phyloP scores from a whole-genome alignment of 345 rosid species.

The Populus alba region DNA sequence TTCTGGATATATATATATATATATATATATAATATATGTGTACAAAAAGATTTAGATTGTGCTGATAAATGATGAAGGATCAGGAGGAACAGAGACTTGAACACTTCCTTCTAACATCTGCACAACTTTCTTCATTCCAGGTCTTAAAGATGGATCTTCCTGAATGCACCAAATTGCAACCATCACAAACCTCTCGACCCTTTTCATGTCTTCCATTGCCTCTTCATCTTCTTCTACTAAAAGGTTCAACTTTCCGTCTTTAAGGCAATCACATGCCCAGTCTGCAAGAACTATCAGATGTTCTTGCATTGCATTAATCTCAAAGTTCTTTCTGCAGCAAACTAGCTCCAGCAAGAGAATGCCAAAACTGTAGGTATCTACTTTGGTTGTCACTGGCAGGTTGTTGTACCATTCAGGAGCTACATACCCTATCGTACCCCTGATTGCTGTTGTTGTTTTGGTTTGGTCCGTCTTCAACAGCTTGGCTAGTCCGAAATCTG shows the following conservation, averaged over 20 bases:
- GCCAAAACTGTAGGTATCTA: slow-evolving; percentile 39
- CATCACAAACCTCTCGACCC: slow-evolving; percentile 5
- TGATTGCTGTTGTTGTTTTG: slow-evolving; percentile 23
- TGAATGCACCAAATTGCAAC: slow-evolving; percentile 16
- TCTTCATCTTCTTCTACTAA: slow-evolving; percentile 22
- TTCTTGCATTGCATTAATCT: not conserved
- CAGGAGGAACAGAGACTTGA: slow-evolving; percentile 24
- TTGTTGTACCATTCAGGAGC: slow-evolving; percentile 47
- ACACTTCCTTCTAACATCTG: slow-evolving; percentile 26
- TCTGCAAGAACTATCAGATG: slow-evolving; percentile 6
- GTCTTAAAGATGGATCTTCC: not conserved
- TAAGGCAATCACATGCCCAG: slow-evolving; percentile 17
- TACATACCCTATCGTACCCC: slow-evolving; percentile 42
- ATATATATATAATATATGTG: no score
- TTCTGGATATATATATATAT: no score
- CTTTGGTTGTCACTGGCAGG: slow-evolving; percentile 42
- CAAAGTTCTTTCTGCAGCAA: slow-evolving; percentile 1
- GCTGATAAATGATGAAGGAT: slow-evolving; percentile 16
- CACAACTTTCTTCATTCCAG: slow-evolving; percentile 6
- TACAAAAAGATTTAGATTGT: no score
- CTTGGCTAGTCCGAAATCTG: no score
- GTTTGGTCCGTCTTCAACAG: slow-evolving; percentile 29
- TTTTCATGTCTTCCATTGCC: slow-evolving; percentile 8
- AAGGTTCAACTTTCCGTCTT: slow-evolving; percentile 4
- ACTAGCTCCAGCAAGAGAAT: slow-evolving; percentile 10